Evolutionary conservation across 2,329 filamentous ascomycete genomes (phyloP).

Genomic region (Trichoderma citrinoviride): DNA sequence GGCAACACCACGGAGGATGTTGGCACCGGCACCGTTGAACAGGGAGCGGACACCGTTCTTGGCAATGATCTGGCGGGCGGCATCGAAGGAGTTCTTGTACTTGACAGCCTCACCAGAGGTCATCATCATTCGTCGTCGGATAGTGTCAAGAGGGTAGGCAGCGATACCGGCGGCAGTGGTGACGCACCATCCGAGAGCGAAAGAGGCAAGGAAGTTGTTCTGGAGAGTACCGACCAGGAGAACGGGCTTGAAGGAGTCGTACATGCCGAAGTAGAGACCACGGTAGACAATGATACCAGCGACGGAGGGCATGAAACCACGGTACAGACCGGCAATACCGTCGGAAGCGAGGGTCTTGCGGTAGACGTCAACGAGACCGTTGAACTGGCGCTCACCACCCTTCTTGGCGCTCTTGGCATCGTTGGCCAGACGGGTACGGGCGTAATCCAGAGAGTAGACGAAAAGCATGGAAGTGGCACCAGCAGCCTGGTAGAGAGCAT

Average conservation of each 20-base stretch:
- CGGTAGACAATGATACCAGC: constrained; percentile 99
- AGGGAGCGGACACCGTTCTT: constrained; percentile 98
- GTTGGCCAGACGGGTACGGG: constrained; percentile 99
- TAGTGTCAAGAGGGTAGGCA: constrained; percentile 99
- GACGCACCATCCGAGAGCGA: constrained; percentile 97
- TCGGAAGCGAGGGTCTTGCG: constrained; percentile 99
- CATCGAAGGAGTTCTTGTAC: constrained; percentile 96
- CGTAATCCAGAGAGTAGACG: constrained; percentile 99
- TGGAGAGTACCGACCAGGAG: constrained; percentile 85
- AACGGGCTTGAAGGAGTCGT: constrained; percentile 99
- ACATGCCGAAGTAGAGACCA: constrained; percentile 99
- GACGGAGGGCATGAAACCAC: constrained; percentile 99
- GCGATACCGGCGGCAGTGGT: constrained; percentile 99
- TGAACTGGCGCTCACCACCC: constrained; percentile 99
- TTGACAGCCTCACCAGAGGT: constrained; percentile 97
- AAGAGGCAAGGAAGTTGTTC: constrained; percentile 99
- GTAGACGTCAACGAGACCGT: constrained; percentile 99
- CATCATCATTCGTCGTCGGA: constrained; percentile 99
- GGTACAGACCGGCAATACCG: constrained; percentile 99
- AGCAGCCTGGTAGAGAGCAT: constrained; percentile 61
- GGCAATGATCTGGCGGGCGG: constrained; percentile 93
- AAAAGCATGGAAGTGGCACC: constrained; percentile 99
- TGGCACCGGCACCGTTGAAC: constrained; percentile 99
- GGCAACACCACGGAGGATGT: constrained; percentile 99
- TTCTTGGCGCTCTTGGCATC: constrained; percentile 98